Conservation (phyloP, 1,284 basidiomycete genomes). For the Tylopilus sp. region DNA sequence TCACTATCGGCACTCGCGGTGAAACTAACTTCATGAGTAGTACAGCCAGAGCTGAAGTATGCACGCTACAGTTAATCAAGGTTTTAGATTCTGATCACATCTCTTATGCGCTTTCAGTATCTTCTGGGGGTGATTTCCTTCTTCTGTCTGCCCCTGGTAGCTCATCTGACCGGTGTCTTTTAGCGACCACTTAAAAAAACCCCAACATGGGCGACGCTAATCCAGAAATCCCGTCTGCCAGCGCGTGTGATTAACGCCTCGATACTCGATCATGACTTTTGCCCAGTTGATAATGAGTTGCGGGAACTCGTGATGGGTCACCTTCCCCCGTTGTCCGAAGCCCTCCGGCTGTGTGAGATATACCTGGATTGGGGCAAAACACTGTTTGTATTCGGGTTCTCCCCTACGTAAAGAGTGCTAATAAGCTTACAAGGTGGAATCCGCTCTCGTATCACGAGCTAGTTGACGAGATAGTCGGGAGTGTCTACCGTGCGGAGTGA, state of each 20-base stretch:
- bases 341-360: slow-evolving; percentile 62
- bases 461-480: slow-evolving; percentile 60
- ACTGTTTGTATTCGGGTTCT: slow-evolving; percentile 49
- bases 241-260: slow-evolving; percentile 43
- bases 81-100: slow-evolving; percentile 10
- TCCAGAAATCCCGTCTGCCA: slow-evolving; percentile 46
- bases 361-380: slow-evolving; percentile 66
- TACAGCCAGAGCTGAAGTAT: slow-evolving; percentile 72
- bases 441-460: slow-evolving; percentile 55
- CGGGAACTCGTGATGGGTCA: slow-evolving; percentile 53
- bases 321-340: slow-evolving; percentile 64
- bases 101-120: slow-evolving; percentile 49
- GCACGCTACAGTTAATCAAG: slow-evolving; percentile 20
- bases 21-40: slow-evolving; percentile 69
- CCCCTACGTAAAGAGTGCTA: slow-evolving; percentile 4
- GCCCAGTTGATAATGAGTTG: slow-evolving; percentile 45
- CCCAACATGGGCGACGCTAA: slow-evolving; percentile 27
- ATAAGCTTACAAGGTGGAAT: slow-evolving; percentile 45
- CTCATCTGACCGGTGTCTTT: background rate
- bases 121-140: slow-evolving; percentile 58
- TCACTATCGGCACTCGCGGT: slow-evolving; percentile 65
- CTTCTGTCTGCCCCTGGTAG: slow-evolving; percentile 4
- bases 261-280: slow-evolving; percentile 45
- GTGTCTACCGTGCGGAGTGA: slow-evolving; percentile 58
- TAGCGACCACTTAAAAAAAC: slow-evolving; percentile 33